Evolutionary conservation across 208 protist genomes (phyloP), one percentile per base, ranked within the genome.

Genomic region (Acanthamoeba divionensis): DNA sequence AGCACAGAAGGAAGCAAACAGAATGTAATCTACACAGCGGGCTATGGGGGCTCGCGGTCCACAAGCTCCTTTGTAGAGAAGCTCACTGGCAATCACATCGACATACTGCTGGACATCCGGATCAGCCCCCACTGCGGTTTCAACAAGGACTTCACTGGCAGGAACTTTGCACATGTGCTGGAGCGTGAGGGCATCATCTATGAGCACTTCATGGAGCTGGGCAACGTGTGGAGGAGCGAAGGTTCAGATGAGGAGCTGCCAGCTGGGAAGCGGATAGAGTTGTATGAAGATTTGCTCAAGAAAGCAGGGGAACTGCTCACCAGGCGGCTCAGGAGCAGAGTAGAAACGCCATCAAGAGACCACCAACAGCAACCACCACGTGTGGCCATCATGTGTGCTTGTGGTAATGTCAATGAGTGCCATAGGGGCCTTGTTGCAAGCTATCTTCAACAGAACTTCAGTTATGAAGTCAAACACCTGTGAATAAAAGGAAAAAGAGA

Each of bases 171-270:
- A 38, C 41, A 45, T 7, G 12, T 71, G 18, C 57, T 88, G 57
- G 60, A 45, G 44, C 18, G 57, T 12, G 60, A 69, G 18, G 80
- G 57, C 55, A 88, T 88, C 57, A 29, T 9, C 38, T 88, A 88
- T 62, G 80, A 88, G 80, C 80, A 88, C 57, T 88, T 71, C 57
- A 65, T 71, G 80, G 80, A 88, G 80, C 57, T 88, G 36, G 80
- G 80, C 55, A 88, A 88, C 57, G 80, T 88, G 15, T 88, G 52
- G 73, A 24, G 73, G 4, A 83, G 73, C 57, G 60, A 88, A 2
- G 80, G n/a, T 44, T 69, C 60, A 4, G 80, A 88, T 15, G 29
- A 36, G 2, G 80, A 88, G 80, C 33, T 69, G 80, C 44, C 52
- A 18, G 52, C 60, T 15, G 24, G 60, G 15, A 54, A 9, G 0